These are phyloP conservation scores for Dipteronia sinensis DNA, from an alignment of 345 rosid genomes.

Conservation along the genomic window DNA sequence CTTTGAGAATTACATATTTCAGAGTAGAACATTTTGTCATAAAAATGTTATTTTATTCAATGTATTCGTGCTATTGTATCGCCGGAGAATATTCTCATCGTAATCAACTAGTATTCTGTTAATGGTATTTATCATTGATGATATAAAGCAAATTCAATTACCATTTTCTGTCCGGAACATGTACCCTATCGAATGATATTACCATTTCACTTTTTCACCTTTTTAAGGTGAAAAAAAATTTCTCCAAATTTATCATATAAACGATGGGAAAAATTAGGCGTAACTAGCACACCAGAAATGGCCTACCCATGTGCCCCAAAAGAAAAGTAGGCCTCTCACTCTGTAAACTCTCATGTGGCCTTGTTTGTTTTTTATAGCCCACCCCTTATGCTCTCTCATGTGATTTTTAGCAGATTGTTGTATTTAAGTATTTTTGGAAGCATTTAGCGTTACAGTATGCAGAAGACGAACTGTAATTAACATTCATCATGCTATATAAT, in stretches of 20 bases:
- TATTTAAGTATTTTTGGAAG: no score
- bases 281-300: neutral
- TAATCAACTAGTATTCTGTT: neutral
- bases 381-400: no score
- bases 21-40: conserved; percentile 12
- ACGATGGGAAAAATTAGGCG: no score
- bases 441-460: no score
- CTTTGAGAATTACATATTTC: conserved; percentile 12
- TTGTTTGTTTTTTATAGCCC: neutral
- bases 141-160: neutral
- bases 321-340: neutral
- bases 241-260: no score
- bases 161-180: neutral
- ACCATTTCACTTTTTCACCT: no score
- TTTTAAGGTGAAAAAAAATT: no score
- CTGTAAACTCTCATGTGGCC: neutral
- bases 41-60: neutral
- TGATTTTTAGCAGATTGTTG: neutral
- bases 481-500: no score
- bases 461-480: no score
- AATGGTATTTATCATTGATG: neutral
- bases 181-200: no score
- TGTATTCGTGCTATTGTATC: conserved; percentile 11
- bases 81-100: neutral
- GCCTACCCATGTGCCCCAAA: neutral